A percentile compares a stretch with the other conserved stretches of the same genome.
Evolutionary conservation across 495 filamentous ascomycete genomes (phyloP).

Genomic region (Hypomontagnella submonticulosa): DNA sequence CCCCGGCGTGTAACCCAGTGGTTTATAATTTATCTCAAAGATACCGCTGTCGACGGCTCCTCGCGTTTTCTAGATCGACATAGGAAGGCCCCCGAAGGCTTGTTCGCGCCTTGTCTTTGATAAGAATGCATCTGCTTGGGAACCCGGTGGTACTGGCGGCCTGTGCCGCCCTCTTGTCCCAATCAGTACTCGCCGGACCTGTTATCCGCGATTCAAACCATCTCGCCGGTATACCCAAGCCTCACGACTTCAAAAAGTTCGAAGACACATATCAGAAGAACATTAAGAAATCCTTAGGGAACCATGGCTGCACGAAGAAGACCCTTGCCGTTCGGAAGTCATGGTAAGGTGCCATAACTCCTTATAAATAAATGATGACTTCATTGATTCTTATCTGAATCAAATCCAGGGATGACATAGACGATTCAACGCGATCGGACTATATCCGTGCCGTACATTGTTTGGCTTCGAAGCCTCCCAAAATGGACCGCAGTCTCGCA

Average conservation of each 20-base stretch:
- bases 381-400: constrained; percentile 10
- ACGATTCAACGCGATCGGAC: constrained; percentile 59
- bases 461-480: constrained; percentile 65
- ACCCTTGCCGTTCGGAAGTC: constrained; percentile 59
- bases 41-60: not conserved
- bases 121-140: constrained; percentile 23
- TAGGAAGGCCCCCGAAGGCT: not conserved
- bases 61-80: not conserved
- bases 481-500: constrained; percentile 50
- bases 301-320: constrained; percentile 53
- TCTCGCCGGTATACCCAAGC: constrained; percentile 30
- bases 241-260: constrained; percentile 23
- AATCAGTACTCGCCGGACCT: constrained; percentile 24
- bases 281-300: constrained; percentile 20
- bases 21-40: constrained; percentile 1
- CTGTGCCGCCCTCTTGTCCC: constrained; percentile 14
- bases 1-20: constrained; percentile 11
- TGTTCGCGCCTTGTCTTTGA: not conserved
- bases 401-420: constrained; percentile 61
- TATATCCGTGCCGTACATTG: constrained; percentile 76
- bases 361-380: not conserved
- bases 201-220: not conserved
- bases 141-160: constrained; percentile 7
- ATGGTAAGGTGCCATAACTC: constrained; percentile 51
- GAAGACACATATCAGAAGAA: constrained; percentile 36